Percentiles rank a stretch among this genome's conserved stretches.
Conservation (phyloP, 495 filamentous ascomycete species). For the Massariosphaeria phaeospora region DNA sequence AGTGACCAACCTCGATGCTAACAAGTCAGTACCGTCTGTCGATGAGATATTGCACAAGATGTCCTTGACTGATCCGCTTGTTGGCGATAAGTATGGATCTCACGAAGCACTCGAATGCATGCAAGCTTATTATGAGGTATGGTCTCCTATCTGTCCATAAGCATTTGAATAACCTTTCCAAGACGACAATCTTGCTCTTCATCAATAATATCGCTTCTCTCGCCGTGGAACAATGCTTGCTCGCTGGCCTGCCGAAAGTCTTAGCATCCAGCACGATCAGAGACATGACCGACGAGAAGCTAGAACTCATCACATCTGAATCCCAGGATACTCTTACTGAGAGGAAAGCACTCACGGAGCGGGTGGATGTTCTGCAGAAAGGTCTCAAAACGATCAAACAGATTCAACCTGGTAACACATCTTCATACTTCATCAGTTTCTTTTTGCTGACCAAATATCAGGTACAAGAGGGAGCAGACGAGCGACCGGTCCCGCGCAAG, state of each 20-base stretch:
- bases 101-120: slow-evolving; percentile 28
- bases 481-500: no score
- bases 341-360: neutral
- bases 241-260: slow-evolving; percentile 39
- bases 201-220: slow-evolving; percentile 54
- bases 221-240: slow-evolving; percentile 17
- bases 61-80: neutral
- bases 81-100: slow-evolving; percentile 9
- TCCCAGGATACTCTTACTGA: slow-evolving; percentile 3
- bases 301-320: slow-evolving; percentile 12
- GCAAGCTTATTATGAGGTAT: slow-evolving; percentile 35
- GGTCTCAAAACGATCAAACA: slow-evolving; percentile 6
- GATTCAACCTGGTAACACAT: slow-evolving; percentile 4
- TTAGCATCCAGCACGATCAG: slow-evolving; percentile 33
- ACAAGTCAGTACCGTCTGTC: neutral
- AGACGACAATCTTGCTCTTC: slow-evolving; percentile 59
- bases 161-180: neutral
- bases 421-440: no score
- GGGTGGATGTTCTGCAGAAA: slow-evolving; percentile 3
- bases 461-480: neutral
- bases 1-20: neutral
- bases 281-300: slow-evolving; percentile 4
- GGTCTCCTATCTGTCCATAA: neutral
- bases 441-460: no score
- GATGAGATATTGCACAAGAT: neutral